Percentiles rank a stretch among this genome's conserved stretches.
Evolutionary conservation across 768 basidiomycete genomes (phyloP).

Genomic region (Epithele typhae): DNA sequence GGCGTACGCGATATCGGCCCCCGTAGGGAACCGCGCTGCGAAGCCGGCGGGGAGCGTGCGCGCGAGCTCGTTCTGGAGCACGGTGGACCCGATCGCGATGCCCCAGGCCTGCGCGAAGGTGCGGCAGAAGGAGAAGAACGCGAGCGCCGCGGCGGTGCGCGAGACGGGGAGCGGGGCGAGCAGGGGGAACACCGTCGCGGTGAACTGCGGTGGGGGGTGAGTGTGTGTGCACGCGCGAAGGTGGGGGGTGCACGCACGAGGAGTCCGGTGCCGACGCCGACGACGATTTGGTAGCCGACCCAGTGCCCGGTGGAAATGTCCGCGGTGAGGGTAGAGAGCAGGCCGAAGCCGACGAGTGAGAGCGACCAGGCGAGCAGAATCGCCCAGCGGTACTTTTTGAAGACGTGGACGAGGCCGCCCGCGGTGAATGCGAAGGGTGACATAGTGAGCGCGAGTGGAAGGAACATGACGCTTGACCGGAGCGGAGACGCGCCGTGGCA

Average conservation of each 20-base stretch:
- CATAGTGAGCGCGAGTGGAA: conserved; percentile 30
- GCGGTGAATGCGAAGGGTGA: conserved; percentile 35
- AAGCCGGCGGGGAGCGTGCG: conserved; percentile 26
- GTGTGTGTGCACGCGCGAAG: conserved; percentile 5
- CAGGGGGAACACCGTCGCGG: conserved; percentile 25
- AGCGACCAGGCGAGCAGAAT: conserved; percentile 34
- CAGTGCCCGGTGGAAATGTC: conserved; percentile 30
- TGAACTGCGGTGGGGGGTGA: conserved; percentile 15
- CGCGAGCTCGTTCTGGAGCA: conserved; percentile 34
- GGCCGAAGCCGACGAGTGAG: conserved; percentile 30
- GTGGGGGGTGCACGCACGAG: neutral
- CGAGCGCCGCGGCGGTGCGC: conserved; percentile 33
- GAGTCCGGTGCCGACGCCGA: conserved; percentile 16
- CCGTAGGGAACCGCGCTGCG: conserved; percentile 17
- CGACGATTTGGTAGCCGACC: conserved; percentile 18
- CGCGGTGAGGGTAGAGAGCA: conserved; percentile 28
- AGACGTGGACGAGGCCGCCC: conserved; percentile 26
- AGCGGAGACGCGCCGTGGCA: conserved; percentile 34
- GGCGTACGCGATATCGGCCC: conserved; percentile 23
- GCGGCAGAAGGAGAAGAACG: conserved; percentile 27
- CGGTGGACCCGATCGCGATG: conserved; percentile 29
- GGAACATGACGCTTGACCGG: conserved; percentile 31
- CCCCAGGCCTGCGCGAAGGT: conserved; percentile 29
- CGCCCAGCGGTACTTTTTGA: conserved; percentile 32
- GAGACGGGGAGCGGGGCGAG: conserved; percentile 32